Evolutionary conservation across 768 basidiomycete genomes (phyloP), one percentile per base, ranked within the genome.

Genomic region (Trametes sanguinea): DNA sequence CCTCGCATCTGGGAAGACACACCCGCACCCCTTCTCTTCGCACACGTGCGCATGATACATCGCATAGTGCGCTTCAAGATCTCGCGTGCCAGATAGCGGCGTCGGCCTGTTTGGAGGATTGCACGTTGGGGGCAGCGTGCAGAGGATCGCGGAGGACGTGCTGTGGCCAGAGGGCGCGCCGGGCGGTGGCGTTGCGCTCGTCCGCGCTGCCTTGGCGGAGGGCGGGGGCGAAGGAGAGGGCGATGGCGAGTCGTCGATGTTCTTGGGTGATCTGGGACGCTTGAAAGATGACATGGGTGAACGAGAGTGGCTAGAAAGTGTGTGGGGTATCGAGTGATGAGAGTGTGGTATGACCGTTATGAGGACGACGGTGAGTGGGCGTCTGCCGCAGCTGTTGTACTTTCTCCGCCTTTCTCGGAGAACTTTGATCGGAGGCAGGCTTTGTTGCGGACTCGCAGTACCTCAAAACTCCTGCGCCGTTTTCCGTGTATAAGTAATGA

Each of bases 41-140:
- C 92, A 92, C 1, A 94, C 89, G 72, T 92, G 90, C 0, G 91
- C 88, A 70, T 93, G 91, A 70, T 88, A 91, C 16, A 80, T 89
- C 37, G 88, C 88, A 70, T 95, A 94, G 75, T 95, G 94, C 45
- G 82, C 74, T 69, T 95, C 92, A 7, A 94, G 81, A 63, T 92
- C 92, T 43, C 80, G 81, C 47, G 85, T 81, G 67, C 82, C 81
- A 2, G 80, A 76, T 46, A 94, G 80, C n/a, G 79, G 77, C 1
- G 90, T 91, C 0, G 90, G 83, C 1, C 70, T 76, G 66, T 76
- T 73, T 4, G 77, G 80, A 11, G 75, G 79, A 59, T 87, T 84
- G 74, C 94, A 95, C 45, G 92, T 94, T 17, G 94, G 94, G 1
- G 93, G 91, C 16, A 95, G 79, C 5, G 83, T 85, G 74, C 92